These are phyloP conservation scores for Trametes cubensis DNA, from an alignment of 768 basidiomycete genomes.

Conservation along the genomic window DNA sequence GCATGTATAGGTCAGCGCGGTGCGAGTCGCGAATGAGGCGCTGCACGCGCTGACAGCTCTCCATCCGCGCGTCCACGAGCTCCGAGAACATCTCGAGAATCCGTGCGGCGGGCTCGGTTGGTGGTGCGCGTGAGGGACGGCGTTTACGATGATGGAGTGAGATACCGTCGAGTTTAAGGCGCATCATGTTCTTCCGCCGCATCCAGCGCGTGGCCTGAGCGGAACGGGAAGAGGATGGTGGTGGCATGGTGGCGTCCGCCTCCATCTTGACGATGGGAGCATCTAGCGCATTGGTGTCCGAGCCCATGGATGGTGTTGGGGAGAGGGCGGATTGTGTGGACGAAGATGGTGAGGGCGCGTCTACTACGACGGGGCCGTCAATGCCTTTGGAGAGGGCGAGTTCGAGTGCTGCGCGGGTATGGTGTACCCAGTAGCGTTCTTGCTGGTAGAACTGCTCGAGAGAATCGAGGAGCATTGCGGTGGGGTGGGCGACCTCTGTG, in stretches of 20 bases:
- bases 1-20: constrained; percentile 24
- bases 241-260: constrained; percentile 29
- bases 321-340: constrained; percentile 24
- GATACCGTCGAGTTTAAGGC: constrained; percentile 52
- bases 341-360: constrained; percentile 22
- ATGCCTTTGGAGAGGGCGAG: constrained; percentile 43
- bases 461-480: constrained; percentile 63
- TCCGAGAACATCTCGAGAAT: constrained; percentile 70
- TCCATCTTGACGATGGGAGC: constrained; percentile 36
- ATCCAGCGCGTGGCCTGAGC: constrained; percentile 47
- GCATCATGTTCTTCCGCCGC: constrained; percentile 62
- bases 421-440: constrained; percentile 72
- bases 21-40: constrained; percentile 47
- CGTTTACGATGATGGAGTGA: constrained; percentile 35
- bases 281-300: constrained; percentile 22
- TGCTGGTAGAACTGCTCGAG: constrained; percentile 70
- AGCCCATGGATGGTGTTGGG: constrained; percentile 27
- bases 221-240: constrained; percentile 21
- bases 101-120: constrained; percentile 47
- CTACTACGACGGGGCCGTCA: constrained; percentile 30
- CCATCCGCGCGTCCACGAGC: constrained; percentile 75
- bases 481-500: constrained; percentile 32
- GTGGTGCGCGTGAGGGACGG: constrained; percentile 33
- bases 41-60: constrained; percentile 70
- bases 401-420: constrained; percentile 63